phyloP scores from a whole-genome alignment of 2,329 filamentous ascomycete species.

The Claviceps sp. region DNA sequence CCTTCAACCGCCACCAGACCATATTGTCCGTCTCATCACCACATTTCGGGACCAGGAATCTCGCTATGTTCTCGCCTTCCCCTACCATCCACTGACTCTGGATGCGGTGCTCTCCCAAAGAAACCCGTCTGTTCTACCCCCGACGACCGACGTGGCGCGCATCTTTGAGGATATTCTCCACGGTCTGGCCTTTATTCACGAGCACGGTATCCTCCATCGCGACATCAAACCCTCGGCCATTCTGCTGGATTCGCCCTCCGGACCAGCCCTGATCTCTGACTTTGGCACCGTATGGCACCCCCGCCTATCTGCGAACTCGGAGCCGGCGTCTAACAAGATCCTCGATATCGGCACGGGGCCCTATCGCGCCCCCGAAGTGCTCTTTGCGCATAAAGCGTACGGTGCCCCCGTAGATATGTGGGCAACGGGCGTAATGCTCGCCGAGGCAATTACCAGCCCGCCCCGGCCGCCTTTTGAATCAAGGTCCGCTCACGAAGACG shows the following conservation, averaged over 20 bases:
- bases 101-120: conserved; percentile 13
- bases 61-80: conserved; percentile 69
- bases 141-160: conserved; percentile 16
- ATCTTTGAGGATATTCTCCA: conserved; percentile 55
- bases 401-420: conserved; percentile 69
- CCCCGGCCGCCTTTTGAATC: conserved; percentile 67
- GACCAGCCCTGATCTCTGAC: conserved; percentile 70
- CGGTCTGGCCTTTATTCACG: conserved; percentile 60
- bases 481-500: conserved; percentile 57
- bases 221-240: conserved; percentile 92
- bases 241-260: conserved; percentile 51
- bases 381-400: conserved; percentile 75
- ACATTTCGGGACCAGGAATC: conserved; percentile 60
- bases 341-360: conserved; percentile 87
- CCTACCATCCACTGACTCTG: conserved; percentile 66
- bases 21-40: conserved; percentile 54
- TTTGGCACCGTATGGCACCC: conserved; percentile 87
- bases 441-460: conserved; percentile 50
- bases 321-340: conserved; percentile 60
- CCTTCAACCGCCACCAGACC: conserved; percentile 8
- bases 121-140: conserved; percentile 13
- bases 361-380: conserved; percentile 78
- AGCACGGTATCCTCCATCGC: conserved; percentile 69
- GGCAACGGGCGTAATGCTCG: conserved; percentile 73
- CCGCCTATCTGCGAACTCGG: conserved; percentile 40